Percentiles rank a stretch among this genome's conserved stretches.
phyloP scores from a whole-genome alignment of 495 filamentous ascomycete species.

The Penicillium lividum region DNA sequence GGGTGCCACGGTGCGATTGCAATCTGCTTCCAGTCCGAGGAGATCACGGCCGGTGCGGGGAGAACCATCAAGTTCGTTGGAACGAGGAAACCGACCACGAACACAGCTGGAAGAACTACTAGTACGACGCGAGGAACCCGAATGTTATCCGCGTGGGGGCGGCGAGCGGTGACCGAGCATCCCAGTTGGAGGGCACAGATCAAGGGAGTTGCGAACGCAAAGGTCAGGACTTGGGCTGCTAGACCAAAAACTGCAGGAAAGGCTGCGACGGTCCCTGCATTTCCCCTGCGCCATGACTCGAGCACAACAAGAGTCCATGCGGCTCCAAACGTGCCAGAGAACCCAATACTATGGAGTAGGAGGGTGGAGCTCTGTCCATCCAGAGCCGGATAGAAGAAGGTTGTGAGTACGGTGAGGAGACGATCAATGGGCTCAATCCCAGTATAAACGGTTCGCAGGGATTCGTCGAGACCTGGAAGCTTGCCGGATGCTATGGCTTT shows the following conservation, averaged over 20 bases:
- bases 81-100: slow-evolving; percentile 51
- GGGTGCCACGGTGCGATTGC: slow-evolving; percentile 61
- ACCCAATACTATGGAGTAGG: slow-evolving; percentile 48
- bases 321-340: slow-evolving; percentile 56
- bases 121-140: slow-evolving; percentile 49
- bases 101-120: slow-evolving; percentile 46
- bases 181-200: slow-evolving; percentile 54
- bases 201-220: slow-evolving; percentile 55
- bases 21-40: slow-evolving; percentile 53
- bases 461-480: slow-evolving; percentile 42
- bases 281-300: slow-evolving; percentile 57
- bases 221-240: slow-evolving; percentile 53
- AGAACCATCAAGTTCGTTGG: slow-evolving; percentile 55
- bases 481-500: slow-evolving; percentile 32
- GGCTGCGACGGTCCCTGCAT: slow-evolving; percentile 50
- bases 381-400: slow-evolving; percentile 58
- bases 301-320: slow-evolving; percentile 57
- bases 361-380: slow-evolving; percentile 50
- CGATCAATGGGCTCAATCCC: slow-evolving; percentile 51
- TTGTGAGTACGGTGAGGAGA: slow-evolving; percentile 46
- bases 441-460: slow-evolving; percentile 49
- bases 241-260: slow-evolving; percentile 54
- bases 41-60: slow-evolving; percentile 47
- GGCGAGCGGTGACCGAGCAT: slow-evolving; percentile 51
- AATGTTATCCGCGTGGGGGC: slow-evolving; percentile 48